Conservation (phyloP, 805 yeast genomes). For the Zygotorulaspora florentina region DNA sequence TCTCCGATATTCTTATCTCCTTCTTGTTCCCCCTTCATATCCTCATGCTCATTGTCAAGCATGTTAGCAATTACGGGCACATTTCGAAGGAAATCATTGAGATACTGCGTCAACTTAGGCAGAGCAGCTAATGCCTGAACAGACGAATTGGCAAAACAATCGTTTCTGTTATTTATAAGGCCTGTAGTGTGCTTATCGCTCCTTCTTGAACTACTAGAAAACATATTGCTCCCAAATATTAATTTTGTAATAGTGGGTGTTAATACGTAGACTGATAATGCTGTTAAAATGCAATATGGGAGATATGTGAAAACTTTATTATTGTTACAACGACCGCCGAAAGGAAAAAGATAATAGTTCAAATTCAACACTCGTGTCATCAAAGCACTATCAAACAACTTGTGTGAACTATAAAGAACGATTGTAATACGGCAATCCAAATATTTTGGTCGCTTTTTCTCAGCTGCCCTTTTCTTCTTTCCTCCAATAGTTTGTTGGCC, state of each 20-base stretch:
- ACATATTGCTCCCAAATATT: conserved; percentile 16
- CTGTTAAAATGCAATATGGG: conserved; percentile 12
- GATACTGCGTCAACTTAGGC: conserved; percentile 54
- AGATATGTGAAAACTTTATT: conserved; percentile 6
- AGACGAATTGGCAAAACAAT: conserved; percentile 89
- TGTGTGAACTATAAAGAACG: neutral
- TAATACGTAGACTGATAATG: conserved; percentile 20
- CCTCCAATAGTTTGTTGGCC: neutral
- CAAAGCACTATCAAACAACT: neutral
- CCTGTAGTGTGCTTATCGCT: conserved; percentile 80
- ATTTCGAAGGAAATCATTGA: conserved; percentile 38
- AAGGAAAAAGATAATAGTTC: neutral
- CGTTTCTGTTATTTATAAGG: conserved; percentile 72
- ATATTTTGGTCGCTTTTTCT: neutral
- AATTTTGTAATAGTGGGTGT: conserved; percentile 15
- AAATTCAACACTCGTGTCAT: neutral
- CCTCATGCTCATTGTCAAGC: conserved; percentile 12
- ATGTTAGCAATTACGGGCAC: conserved; percentile 12
- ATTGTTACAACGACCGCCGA: neutral
- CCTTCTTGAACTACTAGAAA: conserved; percentile 39
- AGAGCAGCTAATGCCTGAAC: conserved; percentile 72
- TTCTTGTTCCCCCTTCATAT: conserved; percentile 2
- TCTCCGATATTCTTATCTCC: neutral
- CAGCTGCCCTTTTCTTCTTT: neutral
- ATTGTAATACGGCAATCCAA: neutral